phyloP scores from a whole-genome alignment of 176 grass and related monocot genomes.

The Eremochloa ophiuroides region DNA sequence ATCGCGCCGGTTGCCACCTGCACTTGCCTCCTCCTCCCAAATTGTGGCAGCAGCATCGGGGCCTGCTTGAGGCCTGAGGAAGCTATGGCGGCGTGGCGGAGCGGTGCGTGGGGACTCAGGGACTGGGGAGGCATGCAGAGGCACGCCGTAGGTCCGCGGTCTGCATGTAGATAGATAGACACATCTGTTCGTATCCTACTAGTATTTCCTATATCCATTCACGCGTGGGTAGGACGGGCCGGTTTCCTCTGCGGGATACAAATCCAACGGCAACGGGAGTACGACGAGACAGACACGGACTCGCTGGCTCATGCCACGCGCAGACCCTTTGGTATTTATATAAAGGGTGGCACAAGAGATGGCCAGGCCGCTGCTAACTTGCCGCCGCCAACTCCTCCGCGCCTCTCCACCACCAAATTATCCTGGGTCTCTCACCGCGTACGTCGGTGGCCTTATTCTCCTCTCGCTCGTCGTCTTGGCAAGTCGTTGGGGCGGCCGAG shows the following conservation, averaged over 20 bases:
- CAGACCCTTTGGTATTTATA: background rate
- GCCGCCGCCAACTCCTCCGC: conserved; percentile 10
- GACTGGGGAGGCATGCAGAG: too few species aligned
- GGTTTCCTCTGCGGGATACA: background rate
- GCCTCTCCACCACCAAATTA: background rate
- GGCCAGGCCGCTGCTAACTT: background rate
- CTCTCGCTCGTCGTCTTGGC: background rate
- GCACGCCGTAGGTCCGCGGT: too few species aligned
- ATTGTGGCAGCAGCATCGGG: too few species aligned
- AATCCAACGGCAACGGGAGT: background rate
- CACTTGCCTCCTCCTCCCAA: too few species aligned
- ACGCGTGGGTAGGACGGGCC: background rate
- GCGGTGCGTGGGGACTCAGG: too few species aligned
- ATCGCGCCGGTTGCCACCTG: too few species aligned
- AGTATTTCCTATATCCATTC: background rate
- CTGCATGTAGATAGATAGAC: too few species aligned
- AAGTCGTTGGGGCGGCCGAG: background rate
- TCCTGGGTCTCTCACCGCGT: background rate
- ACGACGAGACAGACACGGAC: background rate
- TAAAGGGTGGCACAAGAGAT: background rate
- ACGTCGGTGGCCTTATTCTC: background rate
- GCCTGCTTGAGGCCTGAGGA: too few species aligned
- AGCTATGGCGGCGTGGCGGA: too few species aligned
- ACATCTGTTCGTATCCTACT: background rate
- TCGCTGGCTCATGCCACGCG: background rate